Evolutionary conservation across 768 basidiomycete species (phyloP), one percentile per base, ranked within the genome.

Genomic region (Arthromyces matolae): DNA sequence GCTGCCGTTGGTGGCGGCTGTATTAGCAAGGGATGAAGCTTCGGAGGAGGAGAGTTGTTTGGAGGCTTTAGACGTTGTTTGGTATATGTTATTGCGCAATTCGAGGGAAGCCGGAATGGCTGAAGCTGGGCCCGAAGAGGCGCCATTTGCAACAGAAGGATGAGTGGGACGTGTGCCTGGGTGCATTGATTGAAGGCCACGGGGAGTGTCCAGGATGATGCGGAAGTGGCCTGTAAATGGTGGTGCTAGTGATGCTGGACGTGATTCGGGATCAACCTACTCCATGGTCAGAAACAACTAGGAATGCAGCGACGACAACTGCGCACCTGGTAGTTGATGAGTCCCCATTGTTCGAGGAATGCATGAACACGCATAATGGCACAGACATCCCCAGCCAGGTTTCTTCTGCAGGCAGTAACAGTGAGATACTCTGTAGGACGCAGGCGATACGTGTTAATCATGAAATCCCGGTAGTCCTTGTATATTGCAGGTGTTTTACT

Each of bases 141-240:
- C 80, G 51, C 64, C 19, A 66, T 65, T 31, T 18, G 47, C 14
- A 10, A 67, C 62, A 32, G 68, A 69, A 12, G 75, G 71, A 45
- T 71, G 71, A 4, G 72, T 57, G 27, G 80, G 80, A 13, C 80
- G 78, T 8, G 85, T 86, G 2, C 89, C 88, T 3, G 89, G 82
- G 64, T 93, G 96, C 8, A 96, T 79, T 12, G 96, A 96, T 57
- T 93, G 91, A 1, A 99, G 79, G 12, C 96, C 96, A 37, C 93
- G 89, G 25, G 96, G 96, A 0, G 95, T 93, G 63, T 99, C 96
- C 55, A 98, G 83, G 44, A 96, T 84, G 60, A 99, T 91, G 49
- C 96, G 88, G 82, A 95, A 99, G 66, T 99, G 96, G 20, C 96
- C 96, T 1, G 96, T 98, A 68, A 97, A 98, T 20, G 96, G 96